A percentile compares a stretch with the other conserved stretches of the same genome.
Conservation (phyloP, 345 rosid genomes). For the Aquilaria sinensis region DNA sequence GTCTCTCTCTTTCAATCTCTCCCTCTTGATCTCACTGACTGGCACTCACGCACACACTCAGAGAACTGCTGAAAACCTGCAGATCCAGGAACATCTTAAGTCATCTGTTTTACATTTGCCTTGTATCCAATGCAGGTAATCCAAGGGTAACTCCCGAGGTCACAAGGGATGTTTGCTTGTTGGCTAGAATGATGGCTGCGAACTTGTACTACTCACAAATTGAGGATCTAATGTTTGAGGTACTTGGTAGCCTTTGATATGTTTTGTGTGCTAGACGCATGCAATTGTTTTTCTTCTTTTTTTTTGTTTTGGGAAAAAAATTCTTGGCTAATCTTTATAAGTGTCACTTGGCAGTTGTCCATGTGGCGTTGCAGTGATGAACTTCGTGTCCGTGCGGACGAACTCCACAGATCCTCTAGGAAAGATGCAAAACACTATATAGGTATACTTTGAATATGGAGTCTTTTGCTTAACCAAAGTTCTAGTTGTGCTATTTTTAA, state of each 20-base stretch:
- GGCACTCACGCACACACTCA: neutral
- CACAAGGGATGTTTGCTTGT: constrained; percentile 94
- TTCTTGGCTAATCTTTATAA: constrained; percentile 1
- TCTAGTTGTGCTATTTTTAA: neutral
- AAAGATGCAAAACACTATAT: constrained; percentile 97
- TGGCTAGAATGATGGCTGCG: constrained; percentile 99
- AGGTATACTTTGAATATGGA: constrained; percentile 36
- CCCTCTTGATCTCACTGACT: neutral
- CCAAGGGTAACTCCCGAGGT: constrained; percentile 99
- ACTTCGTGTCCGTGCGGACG: constrained; percentile 70
- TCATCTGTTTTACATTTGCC: constrained; percentile 1
- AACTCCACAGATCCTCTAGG: constrained; percentile 67
- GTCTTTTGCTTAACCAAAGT: neutral
- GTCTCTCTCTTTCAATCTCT: constrained; percentile 5
- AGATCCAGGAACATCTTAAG: neutral
- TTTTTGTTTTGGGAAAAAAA: neutral
- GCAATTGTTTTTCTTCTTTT: neutral
- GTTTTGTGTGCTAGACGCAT: neutral
- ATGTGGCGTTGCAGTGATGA: constrained; percentile 99
- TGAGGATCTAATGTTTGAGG: constrained; percentile 99
- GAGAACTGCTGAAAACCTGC: too few species aligned
- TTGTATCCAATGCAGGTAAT: constrained; percentile 50
- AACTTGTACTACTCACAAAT: constrained; percentile 88
- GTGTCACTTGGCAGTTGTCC: constrained; percentile 59
- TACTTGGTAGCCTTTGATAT: constrained; percentile 12